Evolutionary conservation across 306 rosid genomes (phyloP), one percentile per base, ranked within the genome.

Genomic region (Heteromeles arbutifolia): DNA sequence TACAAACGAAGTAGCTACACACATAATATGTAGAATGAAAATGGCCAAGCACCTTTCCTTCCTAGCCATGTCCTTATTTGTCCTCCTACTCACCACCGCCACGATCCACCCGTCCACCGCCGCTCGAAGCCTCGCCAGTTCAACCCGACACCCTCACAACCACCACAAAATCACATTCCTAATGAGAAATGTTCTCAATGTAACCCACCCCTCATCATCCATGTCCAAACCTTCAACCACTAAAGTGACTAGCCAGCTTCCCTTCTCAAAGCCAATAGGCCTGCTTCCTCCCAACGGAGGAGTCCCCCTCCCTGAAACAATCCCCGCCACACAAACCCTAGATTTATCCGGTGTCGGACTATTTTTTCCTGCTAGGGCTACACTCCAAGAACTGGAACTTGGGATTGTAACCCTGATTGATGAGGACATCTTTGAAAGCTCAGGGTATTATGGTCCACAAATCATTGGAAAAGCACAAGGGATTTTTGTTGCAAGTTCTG

Each of bases 391-490:
- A 28, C 52, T 91, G 8, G 92, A 89, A 41, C 80, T 80, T 24
- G 86, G 96, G 77, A 74, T 76, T 11, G 87, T 88, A 11, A 88
- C 87, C 34, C 25, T 63, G n/a, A 86, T 91, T 17, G 86, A 82
- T 1, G 90, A 91, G 81, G 91, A 88, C 10, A 32, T 91, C 10
- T 79, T 81, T 24, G 76, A 74, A 34, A 69, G 74, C 56, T 72
- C 67, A 18, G 77, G 73, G 4, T 66, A 53, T 79, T 62, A 53
- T 79, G 75, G 74, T 32, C 15, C 81, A 3, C 56, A 29, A 13
- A 64, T 71, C 32, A 12, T 88, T 31, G 98, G 98, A 70, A 89
- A 71, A 67, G 97, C 89, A 65, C 79, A 82, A 76, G 93, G 98
- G 54, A 85, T 91, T 5, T 87, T 78, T 71, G 97, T 91, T 15